Evolutionary conservation across 192 early-diverging fungal species (phyloP).

Genomic region (Mortierella hygrophila): DNA sequence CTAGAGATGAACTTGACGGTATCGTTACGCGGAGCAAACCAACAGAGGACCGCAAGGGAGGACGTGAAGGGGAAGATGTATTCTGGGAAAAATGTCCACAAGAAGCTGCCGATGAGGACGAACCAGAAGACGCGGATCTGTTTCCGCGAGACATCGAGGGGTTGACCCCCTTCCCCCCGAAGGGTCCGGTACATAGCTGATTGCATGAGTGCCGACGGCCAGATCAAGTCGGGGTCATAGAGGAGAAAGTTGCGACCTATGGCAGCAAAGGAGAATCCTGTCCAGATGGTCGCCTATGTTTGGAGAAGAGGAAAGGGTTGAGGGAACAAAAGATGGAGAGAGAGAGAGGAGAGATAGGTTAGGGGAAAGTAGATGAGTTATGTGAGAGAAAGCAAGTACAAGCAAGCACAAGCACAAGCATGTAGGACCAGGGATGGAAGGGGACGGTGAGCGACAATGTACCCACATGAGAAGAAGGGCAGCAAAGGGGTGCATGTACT

Average conservation of each 20-base stretch:
- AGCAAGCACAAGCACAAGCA: too few relatives aligned
- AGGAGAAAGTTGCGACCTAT: conserved; percentile 54
- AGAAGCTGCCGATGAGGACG: conserved; percentile 50
- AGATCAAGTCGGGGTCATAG: conserved; percentile 56
- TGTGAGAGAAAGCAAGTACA: neutral
- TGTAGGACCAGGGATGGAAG: too few relatives aligned
- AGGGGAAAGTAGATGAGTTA: too few relatives aligned
- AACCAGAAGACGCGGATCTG: conserved; percentile 57
- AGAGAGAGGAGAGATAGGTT: neutral
- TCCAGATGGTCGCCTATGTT: conserved; percentile 56
- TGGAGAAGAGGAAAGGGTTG: too few relatives aligned
- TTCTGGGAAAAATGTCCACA: conserved; percentile 57
- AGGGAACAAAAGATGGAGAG: neutral
- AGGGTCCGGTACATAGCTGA: conserved; percentile 54
- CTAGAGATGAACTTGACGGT: conserved; percentile 56
- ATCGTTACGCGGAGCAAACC: conserved; percentile 50
- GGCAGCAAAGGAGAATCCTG: conserved; percentile 55
- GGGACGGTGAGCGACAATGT: neutral
- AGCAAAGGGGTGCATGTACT: conserved; percentile 57
- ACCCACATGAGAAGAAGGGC: conserved; percentile 55
- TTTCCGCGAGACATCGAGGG: conserved; percentile 31
- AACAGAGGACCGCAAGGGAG: conserved; percentile 54
- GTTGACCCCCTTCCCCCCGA: conserved; percentile 36
- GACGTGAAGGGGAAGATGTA: conserved; percentile 56
- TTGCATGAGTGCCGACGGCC: conserved; percentile 58